A percentile compares a stretch with the other conserved stretches of the same genome.
These are phyloP conservation scores for Didymella keratinophila DNA, from an alignment of 2,329 filamentous ascomycete genomes.

Conservation along the genomic window DNA sequence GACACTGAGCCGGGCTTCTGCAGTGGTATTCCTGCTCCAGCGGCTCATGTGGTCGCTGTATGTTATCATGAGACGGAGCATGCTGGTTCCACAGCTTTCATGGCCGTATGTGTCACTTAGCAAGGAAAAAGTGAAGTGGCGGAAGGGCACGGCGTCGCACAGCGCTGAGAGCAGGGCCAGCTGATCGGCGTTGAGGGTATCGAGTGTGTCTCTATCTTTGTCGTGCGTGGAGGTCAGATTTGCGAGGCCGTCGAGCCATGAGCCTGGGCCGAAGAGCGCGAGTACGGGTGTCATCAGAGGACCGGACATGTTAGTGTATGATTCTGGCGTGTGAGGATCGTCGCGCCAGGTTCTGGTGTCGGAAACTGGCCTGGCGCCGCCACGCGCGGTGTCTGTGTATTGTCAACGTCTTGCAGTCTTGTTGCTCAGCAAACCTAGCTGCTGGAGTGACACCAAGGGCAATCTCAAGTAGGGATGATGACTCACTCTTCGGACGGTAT, in stretches of 20 bases:
- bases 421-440: no score
- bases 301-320: constrained; percentile 5
- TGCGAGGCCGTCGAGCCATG: background rate
- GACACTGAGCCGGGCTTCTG: background rate
- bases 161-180: background rate
- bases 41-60: background rate
- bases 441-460: no score
- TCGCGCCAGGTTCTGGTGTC: background rate
- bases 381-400: background rate
- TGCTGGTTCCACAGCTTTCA: background rate
- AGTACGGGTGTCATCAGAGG: constrained; percentile 7
- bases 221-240: background rate
- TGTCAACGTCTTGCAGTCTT: background rate
- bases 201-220: background rate
- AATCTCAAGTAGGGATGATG: background rate
- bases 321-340: background rate
- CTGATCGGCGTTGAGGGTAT: background rate
- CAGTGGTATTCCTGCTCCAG: background rate
- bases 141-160: background rate
- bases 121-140: no score
- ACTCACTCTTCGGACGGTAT: constrained; percentile 6
- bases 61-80: background rate
- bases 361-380: background rate
- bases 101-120: background rate
- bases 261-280: constrained; percentile 5